Base-by-base conservation (phyloP, 2,329 filamentous ascomycete species). In the Incumbomyces lentus region DNA sequence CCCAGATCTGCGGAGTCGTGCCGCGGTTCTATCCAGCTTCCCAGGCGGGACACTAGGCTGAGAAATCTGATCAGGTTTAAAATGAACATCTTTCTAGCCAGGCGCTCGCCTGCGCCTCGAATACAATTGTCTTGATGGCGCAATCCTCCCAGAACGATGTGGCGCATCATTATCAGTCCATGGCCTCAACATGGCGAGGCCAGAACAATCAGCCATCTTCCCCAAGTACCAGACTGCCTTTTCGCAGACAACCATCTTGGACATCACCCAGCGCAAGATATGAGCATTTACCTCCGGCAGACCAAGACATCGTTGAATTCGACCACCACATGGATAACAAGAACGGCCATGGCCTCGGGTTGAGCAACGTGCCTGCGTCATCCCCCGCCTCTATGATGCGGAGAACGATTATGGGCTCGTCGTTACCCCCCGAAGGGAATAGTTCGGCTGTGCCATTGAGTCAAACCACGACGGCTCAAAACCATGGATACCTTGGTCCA, bases 401-500 rank as follows among this genome's bases (percentile, higher is more conserved):
- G 29, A 32, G 18, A 13, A 29, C 2, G 26, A n/a, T 26, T 14
- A 12, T 43, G 5, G 29, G 29, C 18, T 16, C n/a, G 7, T 10
- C 3, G 7, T 18, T 17, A 12, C 6, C 33, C 16, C 33, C 33
- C 16, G 33, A 35, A 11, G 13, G 4, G 4, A 11, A 6, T 35
- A n/a, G 33, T 4, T 35, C 33, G 13, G 22, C 22, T 7, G 40
- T 4, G 10, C n/a, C n/a, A 5, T 17, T 43, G 10, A 47, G 38
- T 36, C 45, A 47, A 10, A 30, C 17, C n/a, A 19, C 29, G n/a
- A 43, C 45, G n/a, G 37, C 38, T 5, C 45, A 36, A 16, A 33
- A 47, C 14, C 40, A 17, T 11, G 29, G 3, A 11, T 11, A 32
- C 6, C 19, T n/a, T 29, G 32, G 17, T 17, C n/a, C 31, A 36